These are phyloP conservation scores for Prunus campanulata DNA, from an alignment of 306 rosid genomes.

Conservation along the genomic window DNA sequence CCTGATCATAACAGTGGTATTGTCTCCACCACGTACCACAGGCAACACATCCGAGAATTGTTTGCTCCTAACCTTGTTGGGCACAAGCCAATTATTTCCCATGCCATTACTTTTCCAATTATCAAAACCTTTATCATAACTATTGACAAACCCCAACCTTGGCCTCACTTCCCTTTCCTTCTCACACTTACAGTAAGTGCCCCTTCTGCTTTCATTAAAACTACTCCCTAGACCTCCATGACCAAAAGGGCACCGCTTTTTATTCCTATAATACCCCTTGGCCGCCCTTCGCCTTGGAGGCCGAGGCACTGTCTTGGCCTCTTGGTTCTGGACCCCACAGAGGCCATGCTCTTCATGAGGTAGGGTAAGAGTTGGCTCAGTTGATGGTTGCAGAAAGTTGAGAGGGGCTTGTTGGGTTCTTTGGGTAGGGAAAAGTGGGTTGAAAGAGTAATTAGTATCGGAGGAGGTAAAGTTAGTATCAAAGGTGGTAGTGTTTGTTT, in stretches of 20 bases:
- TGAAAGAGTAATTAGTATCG: background rate
- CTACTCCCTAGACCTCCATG: background rate
- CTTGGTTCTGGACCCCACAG: background rate
- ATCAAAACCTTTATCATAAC: background rate
- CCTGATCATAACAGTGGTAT: constrained; percentile 52
- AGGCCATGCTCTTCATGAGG: background rate
- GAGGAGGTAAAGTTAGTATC: background rate
- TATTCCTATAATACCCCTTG: too few species aligned
- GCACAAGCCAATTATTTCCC: background rate
- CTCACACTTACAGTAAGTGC: background rate
- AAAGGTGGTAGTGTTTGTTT: background rate
- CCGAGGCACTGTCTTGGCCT: background rate
- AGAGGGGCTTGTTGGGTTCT: background rate
- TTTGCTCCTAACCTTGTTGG: background rate
- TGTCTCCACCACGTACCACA: background rate
- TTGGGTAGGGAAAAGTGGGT: background rate
- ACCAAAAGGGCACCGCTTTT: too few species aligned
- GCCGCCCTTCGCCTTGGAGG: background rate
- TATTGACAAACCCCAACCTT: background rate
- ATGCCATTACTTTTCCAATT: too few species aligned
- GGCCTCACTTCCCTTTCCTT: background rate
- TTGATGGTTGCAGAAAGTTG: background rate
- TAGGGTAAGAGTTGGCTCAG: background rate
- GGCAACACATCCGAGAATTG: constrained; percentile 5
- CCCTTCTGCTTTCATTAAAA: background rate